Base-by-base conservation (phyloP, 2,329 filamentous ascomycete genomes). In the Aureobasidium sp. region DNA sequence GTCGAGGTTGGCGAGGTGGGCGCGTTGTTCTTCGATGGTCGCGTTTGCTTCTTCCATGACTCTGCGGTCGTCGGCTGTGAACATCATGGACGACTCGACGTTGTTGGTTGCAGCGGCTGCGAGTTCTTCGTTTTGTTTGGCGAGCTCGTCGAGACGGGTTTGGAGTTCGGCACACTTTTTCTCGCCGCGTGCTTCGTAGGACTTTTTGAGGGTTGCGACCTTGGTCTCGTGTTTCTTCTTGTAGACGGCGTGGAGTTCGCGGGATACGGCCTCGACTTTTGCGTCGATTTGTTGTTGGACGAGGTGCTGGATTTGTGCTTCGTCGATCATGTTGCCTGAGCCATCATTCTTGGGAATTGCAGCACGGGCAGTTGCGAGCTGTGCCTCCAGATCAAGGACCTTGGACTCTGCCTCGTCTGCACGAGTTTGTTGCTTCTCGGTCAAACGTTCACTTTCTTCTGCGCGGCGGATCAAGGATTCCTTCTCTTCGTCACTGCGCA, bases 181-280 rank as follows among this genome's bases (percentile, higher is more conserved):
- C 75, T 96, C 91, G 84, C 91, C 94, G 61, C 93, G 87, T 51
- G 84, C 84, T 74, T 97, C 91, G 76, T 97, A 87, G 70, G 82
- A 84, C 69, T 86, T 85, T 72, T 87, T 97, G 66, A 99, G 81
- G 4, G 92, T 93, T 0, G 90, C 84, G 48, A 97, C 93, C 79
- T 99, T 99, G 65, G 87, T 90, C 78, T 97, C 93, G 73, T 99
- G 94, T 78, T 99, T 99, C 72, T 88, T 87, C 78, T 97, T 97
- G 82, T 99, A 99, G 12, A 96, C 82, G 0, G 87, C 83, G 73
- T 99, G 94, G 44, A 99, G 82, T 72, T 99, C 94, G 34, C 91
- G 84, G n/a, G 76, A 77, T 12, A 81, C 75, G 20, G 78, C 76
- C 51, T 93, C 92, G 44, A 97, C 91, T 67, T 92, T 91, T 75